Evolutionary conservation across 2,329 filamentous ascomycete genomes (phyloP).

Genomic region (Cladophialophora chaetospira): DNA sequence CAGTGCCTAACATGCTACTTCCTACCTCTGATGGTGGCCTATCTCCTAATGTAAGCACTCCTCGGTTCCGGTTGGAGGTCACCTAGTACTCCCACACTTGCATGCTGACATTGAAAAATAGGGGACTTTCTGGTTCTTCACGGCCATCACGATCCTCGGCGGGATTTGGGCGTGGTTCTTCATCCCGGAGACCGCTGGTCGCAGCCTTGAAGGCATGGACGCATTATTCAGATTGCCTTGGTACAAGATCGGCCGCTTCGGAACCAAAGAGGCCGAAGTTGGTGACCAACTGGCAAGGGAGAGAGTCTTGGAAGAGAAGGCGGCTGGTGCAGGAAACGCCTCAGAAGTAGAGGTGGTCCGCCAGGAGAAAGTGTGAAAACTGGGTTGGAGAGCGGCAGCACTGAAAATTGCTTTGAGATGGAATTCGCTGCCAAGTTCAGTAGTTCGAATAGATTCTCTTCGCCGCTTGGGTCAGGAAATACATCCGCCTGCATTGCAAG

Average conservation of each 20-base stretch:
- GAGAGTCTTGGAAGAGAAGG: slow-evolving; percentile 20
- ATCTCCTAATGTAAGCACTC: slow-evolving; percentile 43
- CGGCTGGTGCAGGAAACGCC: neutral
- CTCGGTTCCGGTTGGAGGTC: neutral
- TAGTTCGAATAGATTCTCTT: too few relatives aligned
- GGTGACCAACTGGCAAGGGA: slow-evolving; percentile 11
- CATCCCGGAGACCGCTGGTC: slow-evolving; percentile 71
- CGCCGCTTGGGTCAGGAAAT: too few relatives aligned
- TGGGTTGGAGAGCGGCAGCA: too few relatives aligned
- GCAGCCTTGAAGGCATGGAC: slow-evolving; percentile 63
- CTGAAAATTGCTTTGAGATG: too few relatives aligned
- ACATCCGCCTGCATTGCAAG: too few relatives aligned
- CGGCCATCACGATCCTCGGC: slow-evolving; percentile 67
- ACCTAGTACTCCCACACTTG: neutral
- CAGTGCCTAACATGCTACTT: slow-evolving; percentile 54
- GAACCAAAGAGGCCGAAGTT: slow-evolving; percentile 21
- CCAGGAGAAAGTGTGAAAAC: slow-evolving; percentile 13
- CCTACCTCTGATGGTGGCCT: slow-evolving; percentile 45
- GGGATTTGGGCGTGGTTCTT: slow-evolving; percentile 71
- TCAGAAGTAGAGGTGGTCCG: slow-evolving; percentile 9
- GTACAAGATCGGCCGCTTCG: slow-evolving; percentile 65
- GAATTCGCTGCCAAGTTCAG: too few relatives aligned
- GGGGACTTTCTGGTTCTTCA: slow-evolving; percentile 79
- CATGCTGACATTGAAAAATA: neutral
- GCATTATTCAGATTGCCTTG: slow-evolving; percentile 71